A percentile compares a stretch with the other conserved stretches of the same genome.
Conservation (phyloP, 1,284 basidiomycete species). For the Macrocystidia cucumis region DNA sequence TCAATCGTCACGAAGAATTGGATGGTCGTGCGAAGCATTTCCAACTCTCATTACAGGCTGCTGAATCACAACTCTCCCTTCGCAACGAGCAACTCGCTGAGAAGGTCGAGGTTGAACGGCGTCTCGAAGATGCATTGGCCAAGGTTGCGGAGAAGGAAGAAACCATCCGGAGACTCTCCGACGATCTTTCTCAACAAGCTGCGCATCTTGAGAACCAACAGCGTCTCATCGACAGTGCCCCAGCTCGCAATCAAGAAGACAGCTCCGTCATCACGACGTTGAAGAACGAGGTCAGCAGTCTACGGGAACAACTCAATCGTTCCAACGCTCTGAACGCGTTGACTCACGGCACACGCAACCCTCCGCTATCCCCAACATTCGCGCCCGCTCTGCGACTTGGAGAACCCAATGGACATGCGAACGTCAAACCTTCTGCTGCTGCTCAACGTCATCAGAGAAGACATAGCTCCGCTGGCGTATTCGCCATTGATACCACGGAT, state of each 20-base stretch:
- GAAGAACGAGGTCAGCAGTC: conserved; percentile 84
- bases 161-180: conserved; percentile 73
- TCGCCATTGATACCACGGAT: conserved; percentile 52
- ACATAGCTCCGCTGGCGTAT: conserved; percentile 81
- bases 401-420: conserved; percentile 38
- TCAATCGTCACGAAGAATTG: conserved; percentile 85
- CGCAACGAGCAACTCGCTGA: conserved; percentile 73
- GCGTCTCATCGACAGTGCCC: conserved; percentile 52
- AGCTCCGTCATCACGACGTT: conserved; percentile 81
- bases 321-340: conserved; percentile 85
- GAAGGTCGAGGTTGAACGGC: conserved; percentile 80
- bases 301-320: conserved; percentile 94
- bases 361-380: conserved; percentile 78
- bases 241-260: conserved; percentile 69
- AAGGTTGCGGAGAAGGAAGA: conserved; percentile 83
- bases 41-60: conserved; percentile 62
- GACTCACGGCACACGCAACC: conserved; percentile 67
- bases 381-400: conserved; percentile 58
- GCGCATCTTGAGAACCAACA: conserved; percentile 79
- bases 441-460: conserved; percentile 65
- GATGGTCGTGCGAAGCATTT: conserved; percentile 73
- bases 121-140: conserved; percentile 70
- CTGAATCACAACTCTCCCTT: conserved; percentile 68
- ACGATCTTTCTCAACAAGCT: conserved; percentile 69
- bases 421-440: conserved; percentile 22